These are phyloP conservation scores for Brassica cretica DNA, from an alignment of 345 rosid genomes.

Conservation along the genomic window DNA sequence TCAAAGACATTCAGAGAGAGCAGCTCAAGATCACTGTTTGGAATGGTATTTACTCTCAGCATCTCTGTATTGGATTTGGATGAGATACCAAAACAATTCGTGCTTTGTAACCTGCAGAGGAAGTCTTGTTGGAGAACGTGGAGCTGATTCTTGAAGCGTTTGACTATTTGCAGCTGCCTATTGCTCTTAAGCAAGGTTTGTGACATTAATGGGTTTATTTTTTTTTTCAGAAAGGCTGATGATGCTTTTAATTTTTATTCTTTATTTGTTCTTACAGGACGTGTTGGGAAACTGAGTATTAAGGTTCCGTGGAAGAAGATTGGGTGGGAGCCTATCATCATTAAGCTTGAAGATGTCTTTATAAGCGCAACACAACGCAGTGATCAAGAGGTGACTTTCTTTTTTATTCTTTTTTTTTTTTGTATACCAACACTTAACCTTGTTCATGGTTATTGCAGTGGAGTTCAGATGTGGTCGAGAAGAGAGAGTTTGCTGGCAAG, in stretches of 20 bases:
- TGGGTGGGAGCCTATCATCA: constrained; percentile 69
- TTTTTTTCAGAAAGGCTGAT: background rate
- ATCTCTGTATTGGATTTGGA: constrained; percentile 19
- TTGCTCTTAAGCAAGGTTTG: constrained; percentile 73
- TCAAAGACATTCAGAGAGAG: constrained; percentile 74
- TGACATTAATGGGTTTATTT: background rate
- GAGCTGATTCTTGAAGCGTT: constrained; percentile 86
- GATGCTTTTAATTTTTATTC: background rate
- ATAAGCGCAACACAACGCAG: constrained; percentile 63
- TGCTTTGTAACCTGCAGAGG: constrained; percentile 39
- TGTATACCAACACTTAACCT: background rate
- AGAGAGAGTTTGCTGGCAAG: constrained; percentile 82
- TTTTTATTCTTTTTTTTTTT: background rate
- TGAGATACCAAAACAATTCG: background rate
- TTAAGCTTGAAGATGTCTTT: constrained; percentile 75
- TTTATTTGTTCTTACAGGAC: constrained; percentile 38
- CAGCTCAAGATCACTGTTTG: constrained; percentile 81
- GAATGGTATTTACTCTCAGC: constrained; percentile 41
- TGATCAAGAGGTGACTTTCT: constrained; percentile 63
- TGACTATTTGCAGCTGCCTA: constrained; percentile 82
- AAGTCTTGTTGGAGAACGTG: constrained; percentile 73
- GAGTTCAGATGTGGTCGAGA: constrained; percentile 75
- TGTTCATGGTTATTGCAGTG: constrained; percentile 49
- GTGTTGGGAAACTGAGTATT: constrained; percentile 76
- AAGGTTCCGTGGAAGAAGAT: constrained; percentile 81